phyloP scores from a whole-genome alignment of 2,329 filamentous ascomycete genomes.

The Epicoccum sorghinum region DNA sequence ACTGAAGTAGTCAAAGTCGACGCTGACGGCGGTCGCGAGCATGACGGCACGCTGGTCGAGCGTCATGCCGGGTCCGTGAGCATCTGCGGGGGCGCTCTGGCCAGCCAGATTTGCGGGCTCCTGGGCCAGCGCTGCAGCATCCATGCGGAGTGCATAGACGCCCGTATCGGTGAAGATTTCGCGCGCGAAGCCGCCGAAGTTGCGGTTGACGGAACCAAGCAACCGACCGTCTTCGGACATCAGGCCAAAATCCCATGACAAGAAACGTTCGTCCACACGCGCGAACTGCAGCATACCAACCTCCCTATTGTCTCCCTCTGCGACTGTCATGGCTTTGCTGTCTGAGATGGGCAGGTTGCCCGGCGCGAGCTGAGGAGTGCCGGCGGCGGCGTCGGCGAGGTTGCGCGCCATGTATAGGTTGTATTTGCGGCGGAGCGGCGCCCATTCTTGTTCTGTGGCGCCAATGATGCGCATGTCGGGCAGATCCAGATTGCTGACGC shows the following conservation, averaged over 20 bases:
- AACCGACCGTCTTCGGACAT: conserved; percentile 56
- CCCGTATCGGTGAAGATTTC: conserved; percentile 71
- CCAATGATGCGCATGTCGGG: conserved; percentile 67
- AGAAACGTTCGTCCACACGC: conserved; percentile 65
- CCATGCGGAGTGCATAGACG: conserved; percentile 69
- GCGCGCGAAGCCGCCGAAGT: conserved; percentile 66
- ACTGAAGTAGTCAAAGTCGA: conserved; percentile 73
- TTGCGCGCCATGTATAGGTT: conserved; percentile 66
- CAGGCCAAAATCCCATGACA: conserved; percentile 70
- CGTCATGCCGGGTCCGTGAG: conserved; percentile 60
- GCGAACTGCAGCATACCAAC: conserved; percentile 66
- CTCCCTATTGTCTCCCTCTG: conserved; percentile 41
- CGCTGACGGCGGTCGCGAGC: conserved; percentile 68
- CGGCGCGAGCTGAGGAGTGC: conserved; percentile 50
- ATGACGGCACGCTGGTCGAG: conserved; percentile 70
- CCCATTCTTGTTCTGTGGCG: conserved; percentile 69
- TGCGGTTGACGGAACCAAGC: conserved; percentile 68
- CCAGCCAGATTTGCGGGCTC: conserved; percentile 51
- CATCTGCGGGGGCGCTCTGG: conserved; percentile 13
- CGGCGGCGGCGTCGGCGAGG: conserved; percentile 47
- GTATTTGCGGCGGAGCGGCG: conserved; percentile 66
- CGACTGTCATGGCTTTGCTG: conserved; percentile 54
- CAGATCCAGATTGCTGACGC: conserved; percentile 60
- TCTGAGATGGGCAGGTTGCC: conserved; percentile 57
- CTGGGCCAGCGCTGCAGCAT: conserved; percentile 57